These are phyloP conservation scores for Aureobasidium melanogenum DNA, from an alignment of 2,329 filamentous ascomycete genomes.

Conservation along the genomic window DNA sequence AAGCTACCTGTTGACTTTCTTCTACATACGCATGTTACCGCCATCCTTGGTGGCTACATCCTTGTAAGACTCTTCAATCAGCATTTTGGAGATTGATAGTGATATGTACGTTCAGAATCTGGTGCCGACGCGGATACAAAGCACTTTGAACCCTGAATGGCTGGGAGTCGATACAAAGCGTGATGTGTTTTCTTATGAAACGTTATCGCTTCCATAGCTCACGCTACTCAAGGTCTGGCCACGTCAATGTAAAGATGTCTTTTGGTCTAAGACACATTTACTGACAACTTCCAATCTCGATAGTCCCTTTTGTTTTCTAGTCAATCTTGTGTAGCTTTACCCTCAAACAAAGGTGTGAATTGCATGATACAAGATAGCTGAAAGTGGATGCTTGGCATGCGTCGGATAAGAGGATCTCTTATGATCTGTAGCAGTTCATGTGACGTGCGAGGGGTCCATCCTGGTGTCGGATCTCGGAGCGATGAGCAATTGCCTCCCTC, in stretches of 20 bases:
- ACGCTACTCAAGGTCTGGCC: neutral
- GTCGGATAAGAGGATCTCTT: neutral
- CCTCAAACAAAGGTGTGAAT: neutral
- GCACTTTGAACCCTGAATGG: neutral
- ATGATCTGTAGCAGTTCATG: neutral
- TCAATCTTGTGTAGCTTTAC: neutral
- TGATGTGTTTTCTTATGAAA: neutral
- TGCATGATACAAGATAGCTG: neutral
- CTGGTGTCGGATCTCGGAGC: conserved; percentile 1
- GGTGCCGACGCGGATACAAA: neutral
- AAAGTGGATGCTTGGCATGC: neutral
- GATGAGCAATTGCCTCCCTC: conserved; percentile 10
- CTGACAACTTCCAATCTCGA: no score
- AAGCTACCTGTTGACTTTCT: neutral
- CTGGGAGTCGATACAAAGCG: neutral
- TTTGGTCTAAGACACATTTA: neutral
- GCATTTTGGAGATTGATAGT: conserved; percentile 34
- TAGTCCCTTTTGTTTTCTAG: neutral
- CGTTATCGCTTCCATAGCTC: neutral
- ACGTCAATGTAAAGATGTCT: neutral
- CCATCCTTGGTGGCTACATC: conserved; percentile 53
- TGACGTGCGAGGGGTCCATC: neutral
- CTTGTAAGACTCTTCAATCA: conserved; percentile 50
- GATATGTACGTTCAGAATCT: neutral
- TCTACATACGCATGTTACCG: conserved; percentile 48